phyloP scores from a whole-genome alignment of 1,139 yeast species.

The Casaregolazyma suthepensis region DNA sequence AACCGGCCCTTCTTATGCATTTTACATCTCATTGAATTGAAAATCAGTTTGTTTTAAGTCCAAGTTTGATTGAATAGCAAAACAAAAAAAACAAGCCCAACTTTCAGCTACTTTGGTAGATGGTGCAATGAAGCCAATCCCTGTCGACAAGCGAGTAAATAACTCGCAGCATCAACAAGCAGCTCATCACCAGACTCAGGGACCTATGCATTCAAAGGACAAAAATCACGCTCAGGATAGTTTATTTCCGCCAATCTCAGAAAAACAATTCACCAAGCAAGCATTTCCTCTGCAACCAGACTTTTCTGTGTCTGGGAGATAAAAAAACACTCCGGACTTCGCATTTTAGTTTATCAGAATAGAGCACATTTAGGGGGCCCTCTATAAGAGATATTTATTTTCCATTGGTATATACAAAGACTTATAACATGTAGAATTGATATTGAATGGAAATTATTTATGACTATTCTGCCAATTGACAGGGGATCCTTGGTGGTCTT shows the following conservation, averaged over 20 bases:
- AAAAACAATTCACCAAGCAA: constrained; percentile 20
- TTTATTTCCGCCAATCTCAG: constrained; percentile 22
- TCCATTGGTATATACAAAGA: not conserved
- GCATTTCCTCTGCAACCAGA: constrained; percentile 26
- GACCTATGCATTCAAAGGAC: not conserved
- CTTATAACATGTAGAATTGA: not conserved
- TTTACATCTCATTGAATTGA: not conserved
- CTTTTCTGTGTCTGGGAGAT: constrained; percentile 12
- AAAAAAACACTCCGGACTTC: not conserved
- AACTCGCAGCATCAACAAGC: not conserved
- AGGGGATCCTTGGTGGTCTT: not conserved
- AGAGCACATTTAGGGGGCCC: too few relatives aligned
- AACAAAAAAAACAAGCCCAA: not conserved
- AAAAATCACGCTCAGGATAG: not conserved
- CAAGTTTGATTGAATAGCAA: not conserved
- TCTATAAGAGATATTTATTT: too few relatives aligned
- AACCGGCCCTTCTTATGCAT: not conserved
- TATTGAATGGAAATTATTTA: not conserved
- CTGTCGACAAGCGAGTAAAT: not conserved
- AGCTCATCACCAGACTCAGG: not conserved
- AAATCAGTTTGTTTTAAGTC: not conserved
- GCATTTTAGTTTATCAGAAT: not conserved
- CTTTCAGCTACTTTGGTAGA: not conserved
- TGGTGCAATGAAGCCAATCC: not conserved
- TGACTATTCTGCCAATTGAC: too few relatives aligned